phyloP scores from a whole-genome alignment of 257 asterid species.

The Capsicum pubescens region DNA sequence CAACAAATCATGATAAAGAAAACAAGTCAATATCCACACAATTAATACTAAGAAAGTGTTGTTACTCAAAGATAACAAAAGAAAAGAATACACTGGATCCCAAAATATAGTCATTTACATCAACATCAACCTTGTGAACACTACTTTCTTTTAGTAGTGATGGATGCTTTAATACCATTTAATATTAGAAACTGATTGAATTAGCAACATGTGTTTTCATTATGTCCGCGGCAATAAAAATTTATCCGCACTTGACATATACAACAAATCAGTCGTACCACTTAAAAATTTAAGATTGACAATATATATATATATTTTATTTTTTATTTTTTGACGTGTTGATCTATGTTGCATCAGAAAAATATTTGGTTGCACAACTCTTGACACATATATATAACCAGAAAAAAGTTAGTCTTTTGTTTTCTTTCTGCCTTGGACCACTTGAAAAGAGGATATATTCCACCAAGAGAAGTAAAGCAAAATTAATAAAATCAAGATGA shows the following conservation, averaged over 20 bases:
- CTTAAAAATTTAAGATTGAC: background rate
- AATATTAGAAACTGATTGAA: background rate
- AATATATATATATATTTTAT: no score
- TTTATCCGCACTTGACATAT: background rate
- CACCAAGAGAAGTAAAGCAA: background rate
- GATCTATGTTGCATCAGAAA: slow-evolving; percentile 5
- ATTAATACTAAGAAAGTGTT: no score
- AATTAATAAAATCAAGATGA: slow-evolving; percentile 1
- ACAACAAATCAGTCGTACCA: background rate
- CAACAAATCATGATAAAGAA: no score
- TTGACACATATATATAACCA: background rate
- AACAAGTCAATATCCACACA: no score
- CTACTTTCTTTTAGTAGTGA: background rate
- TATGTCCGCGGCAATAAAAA: background rate
- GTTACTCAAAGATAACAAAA: no score
- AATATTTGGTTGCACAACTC: background rate
- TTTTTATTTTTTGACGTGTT: background rate
- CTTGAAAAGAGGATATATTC: background rate
- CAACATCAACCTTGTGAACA: slow-evolving; percentile 10
- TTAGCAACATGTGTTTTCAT: background rate
- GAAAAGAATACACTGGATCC: no score
- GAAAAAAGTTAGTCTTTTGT: background rate
- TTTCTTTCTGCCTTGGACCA: slow-evolving; percentile 10
- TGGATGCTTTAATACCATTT: background rate
- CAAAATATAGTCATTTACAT: slow-evolving; percentile 2